phyloP scores from a whole-genome alignment of 2,329 filamentous ascomycete species.

The Xylaria arbuscula region DNA sequence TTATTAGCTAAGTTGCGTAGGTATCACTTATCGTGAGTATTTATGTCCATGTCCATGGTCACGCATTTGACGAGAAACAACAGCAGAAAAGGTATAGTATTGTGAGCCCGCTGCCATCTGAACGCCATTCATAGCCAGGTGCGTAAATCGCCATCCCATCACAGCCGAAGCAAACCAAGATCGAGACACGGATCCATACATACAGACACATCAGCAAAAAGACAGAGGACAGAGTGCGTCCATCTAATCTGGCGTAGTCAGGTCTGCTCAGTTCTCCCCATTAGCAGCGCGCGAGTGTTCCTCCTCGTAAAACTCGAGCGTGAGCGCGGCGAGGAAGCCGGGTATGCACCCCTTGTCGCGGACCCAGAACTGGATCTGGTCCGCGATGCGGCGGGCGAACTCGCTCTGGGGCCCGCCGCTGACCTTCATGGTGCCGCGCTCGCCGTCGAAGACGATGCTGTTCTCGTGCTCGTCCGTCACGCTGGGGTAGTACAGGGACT shows the following conservation, averaged over 20 bases:
- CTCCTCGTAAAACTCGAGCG: constrained; percentile 91
- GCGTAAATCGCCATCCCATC: not conserved
- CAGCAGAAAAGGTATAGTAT: not conserved
- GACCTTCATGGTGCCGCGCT: constrained; percentile 98
- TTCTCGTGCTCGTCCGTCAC: constrained; percentile 75
- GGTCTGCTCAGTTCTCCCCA: not conserved
- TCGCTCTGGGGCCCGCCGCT: constrained; percentile 86
- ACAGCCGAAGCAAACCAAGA: not conserved
- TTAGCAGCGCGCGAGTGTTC: constrained; percentile 57
- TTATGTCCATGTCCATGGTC: not conserved
- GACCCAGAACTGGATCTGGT: constrained; percentile 95
- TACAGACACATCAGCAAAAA: no score
- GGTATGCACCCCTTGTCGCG: constrained; percentile 93
- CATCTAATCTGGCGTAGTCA: no score
- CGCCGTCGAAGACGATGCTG: constrained; percentile 86
- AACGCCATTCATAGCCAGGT: constrained; percentile 1
- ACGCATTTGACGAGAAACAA: not conserved
- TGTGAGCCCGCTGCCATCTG: not conserved
- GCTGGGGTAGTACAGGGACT: constrained; percentile 83
- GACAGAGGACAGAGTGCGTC: no score
- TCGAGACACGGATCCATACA: not conserved
- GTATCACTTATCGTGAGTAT: no score
- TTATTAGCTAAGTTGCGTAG: not conserved
- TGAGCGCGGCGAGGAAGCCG: constrained; percentile 90
- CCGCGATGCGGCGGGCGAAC: constrained; percentile 86